Base-by-base conservation (phyloP, 768 basidiomycete genomes). In the Mycena haematopus region DNA sequence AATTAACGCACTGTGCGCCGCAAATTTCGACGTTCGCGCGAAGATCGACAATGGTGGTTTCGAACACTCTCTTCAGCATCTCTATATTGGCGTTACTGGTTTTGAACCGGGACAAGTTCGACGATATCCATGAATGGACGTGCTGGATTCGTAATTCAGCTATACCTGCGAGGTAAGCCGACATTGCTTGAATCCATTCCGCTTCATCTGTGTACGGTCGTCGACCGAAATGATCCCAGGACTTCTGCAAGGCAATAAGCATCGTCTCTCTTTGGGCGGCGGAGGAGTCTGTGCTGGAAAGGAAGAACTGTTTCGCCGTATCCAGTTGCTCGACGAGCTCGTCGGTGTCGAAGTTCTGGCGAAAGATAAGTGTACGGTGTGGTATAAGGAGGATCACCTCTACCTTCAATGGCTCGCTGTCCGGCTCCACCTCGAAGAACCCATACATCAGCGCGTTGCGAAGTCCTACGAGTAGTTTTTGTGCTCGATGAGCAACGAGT, bases 331-430 rank as follows among this genome's bases (percentile, higher is more conserved):
- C 74, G 19, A 87, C 74, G 1, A 72, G 62, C 6, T 69, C 50
- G 58, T 84, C 82, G 8, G 80, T 84, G 59, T 87, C 86, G 51
- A 86, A 68, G 67, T 86, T 85, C 86, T 86, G 29, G n/a, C 24
- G 40, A 13, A 57, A 47, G 7, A 27, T 58, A 47, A 44, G 47
- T 40, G n/a, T 31, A 29, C 15, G 24, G 14, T 57, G 55, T 13
- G 40, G 19, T 21, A 24, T 35, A 22, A 42, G 14, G 27, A 19
- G 31, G 54, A 53, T 21, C 0, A 46, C 21, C n/a, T 52, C 4
- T 1, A 85, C 87, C 77, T 84, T 86, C 27, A 88, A 69, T 1
- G 77, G 79, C 62, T 86, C 85, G 3, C 52, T 65, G 21, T 80
- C 78, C 0, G 84, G 81, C 7, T 80, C 74, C 13, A 78, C 62